Evolutionary conservation across 2,329 filamentous ascomycete species (phyloP), one percentile per base, ranked within the genome.

Genomic region (Lanzia echinophila): DNA sequence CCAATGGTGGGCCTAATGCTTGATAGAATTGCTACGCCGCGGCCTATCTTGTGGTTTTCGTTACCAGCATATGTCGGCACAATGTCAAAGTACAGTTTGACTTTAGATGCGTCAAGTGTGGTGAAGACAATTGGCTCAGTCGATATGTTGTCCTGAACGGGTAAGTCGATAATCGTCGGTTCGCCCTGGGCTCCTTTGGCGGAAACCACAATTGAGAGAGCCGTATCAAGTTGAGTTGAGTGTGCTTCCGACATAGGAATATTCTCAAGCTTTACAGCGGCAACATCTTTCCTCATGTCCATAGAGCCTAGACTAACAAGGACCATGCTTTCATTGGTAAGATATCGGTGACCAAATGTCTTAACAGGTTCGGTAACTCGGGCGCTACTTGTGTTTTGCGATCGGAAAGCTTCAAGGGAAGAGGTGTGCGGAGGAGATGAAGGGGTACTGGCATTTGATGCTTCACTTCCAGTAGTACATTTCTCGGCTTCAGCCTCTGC

Each of bases 101-200:
- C 91, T 64, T 90, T 89, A 28, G 80, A 78, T 1, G 84, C 77
- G 66, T 97, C 89, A 1, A 72, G 78, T 0, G 92, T 86, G 54
- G 84, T 89, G 71, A 99, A 99, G 0, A 90, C 84, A 43, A 99
- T 89, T 0, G 94, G 94, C 63, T 96, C 92, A 0, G 94, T 97
- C 34, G 87, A 86, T 61, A 96, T 89, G 62, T 92, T 95, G 51
- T 96, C 92, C 62, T 96, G 90, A 0, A 96, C 87, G 0, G 94
- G 94, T 10, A 99, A 76, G 69, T 99, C 94, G 61, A 97, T 87
- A 22, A 92, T 86, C 1, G 87, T 90, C 0, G 90, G 84, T 65
- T 97, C 92, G 10, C 94, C 94, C 45, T 82, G 79, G 0, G 92
- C 94, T 13, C 90, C 90, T 56, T 79, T 84, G 0, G 94, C 91